Evolutionary conservation across 2,329 filamentous ascomycete species (phyloP).

Genomic region (Sodiomyces alkalinus): DNA sequence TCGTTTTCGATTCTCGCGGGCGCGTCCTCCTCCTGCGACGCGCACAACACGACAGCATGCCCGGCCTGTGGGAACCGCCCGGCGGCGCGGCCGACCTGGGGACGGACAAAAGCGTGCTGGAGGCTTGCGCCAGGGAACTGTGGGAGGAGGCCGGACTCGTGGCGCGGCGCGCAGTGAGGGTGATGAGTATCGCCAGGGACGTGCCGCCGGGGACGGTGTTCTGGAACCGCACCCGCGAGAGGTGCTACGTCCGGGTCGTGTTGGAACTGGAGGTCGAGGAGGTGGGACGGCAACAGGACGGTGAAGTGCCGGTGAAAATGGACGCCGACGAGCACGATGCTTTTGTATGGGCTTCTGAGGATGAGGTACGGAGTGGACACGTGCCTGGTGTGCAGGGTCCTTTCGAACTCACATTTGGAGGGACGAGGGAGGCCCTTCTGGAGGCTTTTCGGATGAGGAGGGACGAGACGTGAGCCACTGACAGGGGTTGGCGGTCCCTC

Average conservation of each 20-base stretch:
- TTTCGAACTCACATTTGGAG: conserved; percentile 12
- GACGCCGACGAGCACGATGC: conserved; percentile 26
- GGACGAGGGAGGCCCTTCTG: conserved; percentile 13
- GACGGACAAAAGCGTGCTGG: conserved; percentile 23
- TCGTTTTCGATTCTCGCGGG: conserved; percentile 18
- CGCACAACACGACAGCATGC: conserved; percentile 26
- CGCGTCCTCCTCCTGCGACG: conserved; percentile 31
- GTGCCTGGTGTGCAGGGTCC: conserved; percentile 14
- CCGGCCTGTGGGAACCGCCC: conserved; percentile 31
- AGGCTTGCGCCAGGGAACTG: conserved; percentile 29
- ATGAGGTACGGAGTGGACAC: conserved; percentile 16
- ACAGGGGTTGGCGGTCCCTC: no score
- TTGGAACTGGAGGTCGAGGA: conserved; percentile 21
- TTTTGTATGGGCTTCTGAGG: conserved; percentile 23
- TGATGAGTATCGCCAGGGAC: conserved; percentile 13
- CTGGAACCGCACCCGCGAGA: conserved; percentile 17
- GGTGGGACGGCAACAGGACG: no score
- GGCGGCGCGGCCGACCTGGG: conserved; percentile 31
- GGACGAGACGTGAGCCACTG: conserved; percentile 4
- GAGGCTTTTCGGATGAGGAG: conserved; percentile 16
- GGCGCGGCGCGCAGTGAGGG: conserved; percentile 13
- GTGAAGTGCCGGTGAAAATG: conserved; percentile 13
- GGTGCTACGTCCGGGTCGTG: conserved; percentile 16
- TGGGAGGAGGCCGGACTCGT: conserved; percentile 29
- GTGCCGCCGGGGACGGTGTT: conserved; percentile 14